These are phyloP conservation scores for Madurella fahalii DNA, from an alignment of 2,329 filamentous ascomycete genomes.

Conservation along the genomic window DNA sequence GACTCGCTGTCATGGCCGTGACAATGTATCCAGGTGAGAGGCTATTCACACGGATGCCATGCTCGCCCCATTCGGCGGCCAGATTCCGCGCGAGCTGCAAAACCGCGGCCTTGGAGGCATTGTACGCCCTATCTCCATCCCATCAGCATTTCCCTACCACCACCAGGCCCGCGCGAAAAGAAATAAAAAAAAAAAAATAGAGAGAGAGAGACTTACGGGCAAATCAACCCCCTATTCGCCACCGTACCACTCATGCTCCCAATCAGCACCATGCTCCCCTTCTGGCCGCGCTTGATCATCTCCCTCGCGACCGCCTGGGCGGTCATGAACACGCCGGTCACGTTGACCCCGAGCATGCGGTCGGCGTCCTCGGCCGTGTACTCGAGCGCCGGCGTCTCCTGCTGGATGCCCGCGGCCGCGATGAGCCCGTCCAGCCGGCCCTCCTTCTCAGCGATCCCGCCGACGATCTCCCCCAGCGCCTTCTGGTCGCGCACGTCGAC, in stretches of 20 bases:
- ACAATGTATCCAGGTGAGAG: conserved; percentile 77
- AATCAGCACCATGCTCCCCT: conserved; percentile 62
- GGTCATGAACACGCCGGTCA: conserved; percentile 82
- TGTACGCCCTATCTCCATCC: conserved; percentile 58
- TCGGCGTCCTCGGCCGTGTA: conserved; percentile 72
- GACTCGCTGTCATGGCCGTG: conserved; percentile 75
- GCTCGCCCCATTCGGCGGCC: conserved; percentile 66
- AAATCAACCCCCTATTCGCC: conserved; percentile 58
- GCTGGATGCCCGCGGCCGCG: conserved; percentile 67
- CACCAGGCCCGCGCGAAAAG: background rate
- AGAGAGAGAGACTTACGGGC: conserved; percentile 47
- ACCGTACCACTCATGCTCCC: conserved; percentile 67
- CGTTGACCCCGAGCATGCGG: conserved; percentile 77
- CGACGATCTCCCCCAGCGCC: conserved; percentile 62
- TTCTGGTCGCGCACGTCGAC: conserved; percentile 74
- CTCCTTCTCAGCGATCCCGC: conserved; percentile 63
- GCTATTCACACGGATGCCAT: conserved; percentile 76
- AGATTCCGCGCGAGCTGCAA: conserved; percentile 67
- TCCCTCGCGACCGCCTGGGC: conserved; percentile 83
- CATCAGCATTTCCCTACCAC: background rate
- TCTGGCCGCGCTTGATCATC: conserved; percentile 55
- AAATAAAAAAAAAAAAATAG: background rate
- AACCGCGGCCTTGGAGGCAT: conserved; percentile 71
- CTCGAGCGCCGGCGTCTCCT: conserved; percentile 78
- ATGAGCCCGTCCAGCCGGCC: conserved; percentile 77